Evolutionary conservation across 371 early-diverging fungal genomes (phyloP).

Genomic region (Catenaria anguillulae): DNA sequence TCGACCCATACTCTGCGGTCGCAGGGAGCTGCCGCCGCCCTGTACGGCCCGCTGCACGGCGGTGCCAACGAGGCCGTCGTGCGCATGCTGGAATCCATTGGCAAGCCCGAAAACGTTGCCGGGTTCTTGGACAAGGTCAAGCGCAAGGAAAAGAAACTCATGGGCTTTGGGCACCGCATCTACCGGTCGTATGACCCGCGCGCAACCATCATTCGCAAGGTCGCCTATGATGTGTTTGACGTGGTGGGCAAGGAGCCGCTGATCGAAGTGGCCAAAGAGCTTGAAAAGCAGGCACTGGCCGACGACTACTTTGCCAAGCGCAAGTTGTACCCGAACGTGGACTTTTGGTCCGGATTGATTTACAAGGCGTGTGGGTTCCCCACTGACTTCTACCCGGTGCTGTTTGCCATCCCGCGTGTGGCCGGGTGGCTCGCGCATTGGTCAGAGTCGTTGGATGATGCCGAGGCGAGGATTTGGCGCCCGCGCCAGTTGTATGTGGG

Average conservation of each 20-base stretch:
- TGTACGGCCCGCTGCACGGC: constrained; percentile 43
- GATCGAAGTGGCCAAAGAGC: constrained; percentile 39
- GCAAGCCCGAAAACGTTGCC: constrained; percentile 29
- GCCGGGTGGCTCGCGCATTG: constrained; percentile 40
- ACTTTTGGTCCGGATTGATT: constrained; percentile 35
- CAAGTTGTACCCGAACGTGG: constrained; percentile 41
- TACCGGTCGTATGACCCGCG: constrained; percentile 43
- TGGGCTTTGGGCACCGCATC: constrained; percentile 33
- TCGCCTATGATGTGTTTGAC: constrained; percentile 48
- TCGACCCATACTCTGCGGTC: constrained; percentile 40
- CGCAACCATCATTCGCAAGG: constrained; percentile 25
- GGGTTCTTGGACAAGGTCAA: constrained; percentile 34
- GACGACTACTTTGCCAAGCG: constrained; percentile 43
- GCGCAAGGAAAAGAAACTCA: constrained; percentile 31
- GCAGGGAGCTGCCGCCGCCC: constrained; percentile 26
- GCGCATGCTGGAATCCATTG: constrained; percentile 38
- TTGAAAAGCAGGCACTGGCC: constrained; percentile 27
- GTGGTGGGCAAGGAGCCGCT: constrained; percentile 33
- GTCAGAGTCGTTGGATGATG: constrained; percentile 25
- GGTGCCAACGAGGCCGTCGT: constrained; percentile 41
- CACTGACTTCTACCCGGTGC: constrained; percentile 49
- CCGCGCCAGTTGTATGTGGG: constrained; percentile 45
- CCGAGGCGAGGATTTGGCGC: constrained; percentile 38
- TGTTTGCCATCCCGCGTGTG: constrained; percentile 32
- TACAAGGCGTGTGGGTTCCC: constrained; percentile 43